Percentiles rank a stretch among this genome's conserved stretches.
Evolutionary conservation across 176 grass and related monocot species (phyloP).

Genomic region (Hyparrhenia diplandra): DNA sequence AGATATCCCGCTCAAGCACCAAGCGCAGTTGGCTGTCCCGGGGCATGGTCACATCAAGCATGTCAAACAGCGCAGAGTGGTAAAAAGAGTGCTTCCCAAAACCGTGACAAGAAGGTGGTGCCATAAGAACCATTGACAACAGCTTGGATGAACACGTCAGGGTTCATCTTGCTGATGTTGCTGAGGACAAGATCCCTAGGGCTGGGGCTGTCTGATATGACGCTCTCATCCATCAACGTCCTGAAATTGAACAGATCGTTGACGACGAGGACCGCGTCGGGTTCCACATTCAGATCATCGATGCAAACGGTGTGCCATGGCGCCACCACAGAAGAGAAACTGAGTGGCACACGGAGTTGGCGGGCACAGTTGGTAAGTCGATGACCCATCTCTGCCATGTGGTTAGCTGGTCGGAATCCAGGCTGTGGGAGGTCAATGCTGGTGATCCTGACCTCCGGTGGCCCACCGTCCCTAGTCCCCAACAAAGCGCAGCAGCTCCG

Average conservation of each 20-base stretch:
- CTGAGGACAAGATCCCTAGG: not conserved
- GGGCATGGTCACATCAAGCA: constrained; percentile 27
- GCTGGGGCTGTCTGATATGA: not conserved
- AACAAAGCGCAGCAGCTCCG: not conserved
- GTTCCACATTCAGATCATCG: not conserved
- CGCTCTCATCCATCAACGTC: constrained; percentile 11
- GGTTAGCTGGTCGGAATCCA: not conserved
- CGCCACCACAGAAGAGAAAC: not conserved
- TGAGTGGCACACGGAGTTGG: not conserved
- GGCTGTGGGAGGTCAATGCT: not conserved
- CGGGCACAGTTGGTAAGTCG: not conserved
- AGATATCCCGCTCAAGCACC: constrained; percentile 37
- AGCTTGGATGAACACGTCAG: not conserved
- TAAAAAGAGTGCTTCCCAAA: constrained; percentile 37
- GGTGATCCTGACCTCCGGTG: not conserved
- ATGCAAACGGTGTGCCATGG: not conserved
- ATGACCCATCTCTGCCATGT: not conserved
- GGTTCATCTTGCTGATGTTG: not conserved
- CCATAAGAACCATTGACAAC: not conserved
- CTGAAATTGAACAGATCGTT: constrained; percentile 26
- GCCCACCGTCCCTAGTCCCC: not conserved
- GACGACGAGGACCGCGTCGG: not conserved
- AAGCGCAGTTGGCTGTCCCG: constrained; percentile 10
- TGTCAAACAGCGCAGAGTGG: constrained; percentile 36
- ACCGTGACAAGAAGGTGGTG: not conserved